Conservation (phyloP, 1,284 basidiomycete species). For the Fomitiporia mediterranea region DNA sequence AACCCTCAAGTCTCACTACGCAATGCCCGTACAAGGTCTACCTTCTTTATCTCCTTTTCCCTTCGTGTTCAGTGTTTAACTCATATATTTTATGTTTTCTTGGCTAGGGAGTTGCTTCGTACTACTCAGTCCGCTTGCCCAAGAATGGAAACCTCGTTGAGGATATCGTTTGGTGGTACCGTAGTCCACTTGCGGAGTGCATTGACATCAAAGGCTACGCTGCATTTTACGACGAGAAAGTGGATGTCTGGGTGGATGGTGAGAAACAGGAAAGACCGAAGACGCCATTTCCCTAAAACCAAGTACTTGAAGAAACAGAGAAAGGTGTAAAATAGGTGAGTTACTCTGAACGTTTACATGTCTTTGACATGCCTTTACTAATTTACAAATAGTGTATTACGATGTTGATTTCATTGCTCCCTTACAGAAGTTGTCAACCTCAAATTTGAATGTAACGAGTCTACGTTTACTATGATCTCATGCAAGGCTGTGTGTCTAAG, state of each 20-base stretch:
- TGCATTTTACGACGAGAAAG: conserved; percentile 63
- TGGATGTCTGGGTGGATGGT: conserved; percentile 61
- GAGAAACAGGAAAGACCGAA: conserved; percentile 36
- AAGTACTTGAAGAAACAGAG: too few relatives aligned
- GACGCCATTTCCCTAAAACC: too few relatives aligned
- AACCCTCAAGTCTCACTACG: conserved; percentile 41
- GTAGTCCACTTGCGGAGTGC: conserved; percentile 46
- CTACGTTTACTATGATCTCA: too few relatives aligned
- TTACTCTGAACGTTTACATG: neutral
- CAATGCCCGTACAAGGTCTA: conserved; percentile 62
- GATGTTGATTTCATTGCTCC: too few relatives aligned
- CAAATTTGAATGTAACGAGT: too few relatives aligned
- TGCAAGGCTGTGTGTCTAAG: too few relatives aligned
- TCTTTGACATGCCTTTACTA: too few relatives aligned
- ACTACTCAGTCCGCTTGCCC: conserved; percentile 47
- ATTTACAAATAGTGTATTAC: too few relatives aligned
- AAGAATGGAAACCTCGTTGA: conserved; percentile 37
- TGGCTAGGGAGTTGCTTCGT: conserved; percentile 53
- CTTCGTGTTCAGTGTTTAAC: neutral
- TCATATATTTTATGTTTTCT: conserved; percentile 1
- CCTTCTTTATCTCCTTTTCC: conserved; percentile 3
- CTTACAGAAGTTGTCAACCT: too few relatives aligned
- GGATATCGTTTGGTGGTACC: conserved; percentile 63
- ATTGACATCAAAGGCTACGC: conserved; percentile 47
- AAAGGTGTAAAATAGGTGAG: neutral